These are phyloP conservation scores for Hyaloscypha variabilis DNA, from an alignment of 495 filamentous ascomycete genomes.

Conservation along the genomic window DNA sequence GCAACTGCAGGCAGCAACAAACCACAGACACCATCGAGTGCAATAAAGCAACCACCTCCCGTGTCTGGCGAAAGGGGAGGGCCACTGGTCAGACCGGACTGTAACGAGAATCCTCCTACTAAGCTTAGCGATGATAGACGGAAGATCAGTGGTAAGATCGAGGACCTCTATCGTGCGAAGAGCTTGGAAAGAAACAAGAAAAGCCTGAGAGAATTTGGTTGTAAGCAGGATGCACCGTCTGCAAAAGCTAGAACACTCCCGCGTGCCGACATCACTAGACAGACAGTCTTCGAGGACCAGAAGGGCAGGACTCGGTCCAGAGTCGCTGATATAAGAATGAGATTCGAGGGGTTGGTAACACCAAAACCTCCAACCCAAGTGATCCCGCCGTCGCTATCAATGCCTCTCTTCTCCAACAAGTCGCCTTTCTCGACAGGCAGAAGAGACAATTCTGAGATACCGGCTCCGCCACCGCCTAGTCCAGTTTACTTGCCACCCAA, in stretches of 20 bases:
- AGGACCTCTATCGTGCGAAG: conserved; percentile 13
- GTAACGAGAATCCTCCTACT: not conserved
- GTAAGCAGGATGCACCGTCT: not conserved
- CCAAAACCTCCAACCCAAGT: not conserved
- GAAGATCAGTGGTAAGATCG: conserved; percentile 18
- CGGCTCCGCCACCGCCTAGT: not conserved
- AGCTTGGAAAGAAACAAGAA: conserved; percentile 15
- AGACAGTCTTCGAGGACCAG: not conserved
- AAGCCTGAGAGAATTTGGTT: not conserved
- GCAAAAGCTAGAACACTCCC: not conserved
- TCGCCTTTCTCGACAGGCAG: not conserved
- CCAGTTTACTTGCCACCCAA: not conserved
- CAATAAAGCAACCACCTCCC: not conserved
- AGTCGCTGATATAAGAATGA: conserved; percentile 20
- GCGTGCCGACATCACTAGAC: not conserved
- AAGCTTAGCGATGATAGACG: not conserved
- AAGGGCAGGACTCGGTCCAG: not conserved
- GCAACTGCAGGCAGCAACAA: not conserved
- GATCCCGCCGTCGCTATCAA: not conserved
- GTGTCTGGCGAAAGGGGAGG: not conserved
- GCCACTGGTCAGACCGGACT: not conserved
- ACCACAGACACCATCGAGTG: not conserved
- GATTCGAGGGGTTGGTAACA: conserved; percentile 13
- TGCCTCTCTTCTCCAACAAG: not conserved
- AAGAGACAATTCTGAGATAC: not conserved